Conservation (phyloP, 108 stramenopile species). For the Stephanodiscus minutulus region DNA sequence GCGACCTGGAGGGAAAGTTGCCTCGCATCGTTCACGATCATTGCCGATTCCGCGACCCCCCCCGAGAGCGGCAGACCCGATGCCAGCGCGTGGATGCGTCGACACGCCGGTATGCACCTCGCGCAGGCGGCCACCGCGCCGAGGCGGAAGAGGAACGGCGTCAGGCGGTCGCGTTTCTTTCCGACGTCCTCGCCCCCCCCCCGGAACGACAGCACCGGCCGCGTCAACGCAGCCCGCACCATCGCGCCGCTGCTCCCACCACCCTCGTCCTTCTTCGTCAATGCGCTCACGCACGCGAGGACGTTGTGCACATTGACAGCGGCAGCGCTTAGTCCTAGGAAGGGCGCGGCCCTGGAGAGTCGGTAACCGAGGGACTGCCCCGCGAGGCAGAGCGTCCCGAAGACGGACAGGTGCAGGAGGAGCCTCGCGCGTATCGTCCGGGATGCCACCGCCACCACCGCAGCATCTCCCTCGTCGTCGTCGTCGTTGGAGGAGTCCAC, state of each 20-base stretch:
- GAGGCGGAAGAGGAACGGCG: constrained; percentile 21
- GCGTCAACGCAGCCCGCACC: background rate
- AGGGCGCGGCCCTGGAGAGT: constrained; percentile 30
- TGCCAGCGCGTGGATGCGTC: constrained; percentile 10
- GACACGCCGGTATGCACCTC: constrained; percentile 27
- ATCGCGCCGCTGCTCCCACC: background rate
- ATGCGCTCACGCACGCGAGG: constrained; percentile 22
- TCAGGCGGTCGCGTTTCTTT: background rate
- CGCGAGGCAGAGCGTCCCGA: too few species aligned
- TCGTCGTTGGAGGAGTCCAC: too few species aligned
- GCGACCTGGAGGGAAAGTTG: constrained; percentile 32
- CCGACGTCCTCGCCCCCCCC: too few species aligned
- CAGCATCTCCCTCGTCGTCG: too few species aligned
- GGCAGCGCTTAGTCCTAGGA: constrained; percentile 36
- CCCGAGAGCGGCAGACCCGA: constrained; percentile 15
- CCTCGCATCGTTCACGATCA: constrained; percentile 26
- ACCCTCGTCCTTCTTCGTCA: constrained; percentile 22
- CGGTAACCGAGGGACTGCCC: constrained; percentile 4
- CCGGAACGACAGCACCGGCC: constrained; percentile 18
- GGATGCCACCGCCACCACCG: too few species aligned
- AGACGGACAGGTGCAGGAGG: too few species aligned
- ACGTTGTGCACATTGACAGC: constrained; percentile 40
- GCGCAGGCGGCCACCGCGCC: constrained; percentile 22
- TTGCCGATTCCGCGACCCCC: background rate
- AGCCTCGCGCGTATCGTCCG: too few species aligned